phyloP scores from a whole-genome alignment of 306 rosid species.

The Quercus rubra region DNA sequence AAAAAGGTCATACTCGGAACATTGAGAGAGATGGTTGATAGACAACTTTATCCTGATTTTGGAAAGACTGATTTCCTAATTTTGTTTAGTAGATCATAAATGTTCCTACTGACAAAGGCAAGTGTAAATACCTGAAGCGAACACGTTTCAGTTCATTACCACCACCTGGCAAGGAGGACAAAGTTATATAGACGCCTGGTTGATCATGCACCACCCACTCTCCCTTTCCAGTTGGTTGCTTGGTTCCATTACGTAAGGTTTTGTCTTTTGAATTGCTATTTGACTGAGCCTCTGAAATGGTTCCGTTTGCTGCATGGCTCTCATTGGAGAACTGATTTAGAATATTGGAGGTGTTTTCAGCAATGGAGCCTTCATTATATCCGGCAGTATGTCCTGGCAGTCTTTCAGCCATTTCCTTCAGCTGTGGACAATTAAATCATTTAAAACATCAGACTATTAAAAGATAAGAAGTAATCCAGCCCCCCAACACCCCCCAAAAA shows the following conservation, averaged over 20 bases:
- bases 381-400: slow-evolving; percentile 44
- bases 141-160: slow-evolving; percentile 85
- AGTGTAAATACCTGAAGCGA: slow-evolving; percentile 81
- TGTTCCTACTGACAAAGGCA: neutral
- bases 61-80: neutral
- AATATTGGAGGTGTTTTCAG: slow-evolving; percentile 32
- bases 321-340: slow-evolving; percentile 42
- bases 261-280: slow-evolving; percentile 37
- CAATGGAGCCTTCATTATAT: slow-evolving; percentile 28
- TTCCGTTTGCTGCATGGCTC: slow-evolving; percentile 32
- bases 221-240: slow-evolving; percentile 44
- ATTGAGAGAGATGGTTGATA: too few relatives aligned
- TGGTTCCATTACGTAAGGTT: slow-evolving; percentile 44
- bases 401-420: slow-evolving; percentile 42
- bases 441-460: slow-evolving; percentile 23
- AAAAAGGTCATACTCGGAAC: neutral
- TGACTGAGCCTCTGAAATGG: slow-evolving; percentile 37
- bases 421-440: slow-evolving; percentile 39
- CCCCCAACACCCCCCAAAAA: too few relatives aligned
- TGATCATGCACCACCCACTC: slow-evolving; percentile 93
- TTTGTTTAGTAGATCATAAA: slow-evolving; percentile 8
- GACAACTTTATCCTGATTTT: too few relatives aligned
- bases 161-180: slow-evolving; percentile 58
- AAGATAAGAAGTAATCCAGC: neutral
- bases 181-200: slow-evolving; percentile 81